Evolutionary conservation across 768 basidiomycete species (phyloP), one percentile per base, ranked within the genome.

Genomic region (Tremella mesenterica): DNA sequence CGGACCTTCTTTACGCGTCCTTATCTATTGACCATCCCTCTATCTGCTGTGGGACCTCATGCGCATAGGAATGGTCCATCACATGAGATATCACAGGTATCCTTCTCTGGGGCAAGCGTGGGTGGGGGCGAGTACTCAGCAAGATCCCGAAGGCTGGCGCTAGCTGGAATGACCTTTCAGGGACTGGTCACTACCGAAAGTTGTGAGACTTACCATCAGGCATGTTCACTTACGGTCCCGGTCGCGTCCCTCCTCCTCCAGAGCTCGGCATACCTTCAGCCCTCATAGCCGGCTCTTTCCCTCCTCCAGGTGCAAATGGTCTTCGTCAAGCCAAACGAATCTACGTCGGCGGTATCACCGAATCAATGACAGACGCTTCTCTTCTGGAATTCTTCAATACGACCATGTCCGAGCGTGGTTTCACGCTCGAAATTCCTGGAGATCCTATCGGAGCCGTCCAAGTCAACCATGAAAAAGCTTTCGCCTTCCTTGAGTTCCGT

Each of bases 401-500:
- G 51, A 90, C 93, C 76, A 96, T 97, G 91, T 81, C 80, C 34
- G 90, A 96, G 75, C 64, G 72, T 29, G 67, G 67, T 13, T 61
- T 75, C 26, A 64, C 64, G 3, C 71, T 72, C 34, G 56, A 64
- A n/a, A 36, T 64, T 30, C 63, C 63, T 0, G 90, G 88, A 20
- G 89, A 90, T 58, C 88, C 93, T 9, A 89, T 97, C 28, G 79
- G 92, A 28, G 85, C 85, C 18, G 90, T 95, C 4, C 90, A 93
- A 68, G 86, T 95, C 76, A 96, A 96, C 69, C 91, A 91, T 65
- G 95, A 97, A 74, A 99, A 97, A 79, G 91, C 89, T 64, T 99
- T 96, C 70, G 95, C 95, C 1, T 99, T 96, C 71, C 86, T 97
- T 48, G 95, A 99, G 93, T 97, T 97, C 80, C 90, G 93, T 53